A percentile compares a stretch with the other conserved stretches of the same genome.
phyloP scores from a whole-genome alignment of 2,329 filamentous ascomycete genomes.

The Zymoseptoria tritici region DNA sequence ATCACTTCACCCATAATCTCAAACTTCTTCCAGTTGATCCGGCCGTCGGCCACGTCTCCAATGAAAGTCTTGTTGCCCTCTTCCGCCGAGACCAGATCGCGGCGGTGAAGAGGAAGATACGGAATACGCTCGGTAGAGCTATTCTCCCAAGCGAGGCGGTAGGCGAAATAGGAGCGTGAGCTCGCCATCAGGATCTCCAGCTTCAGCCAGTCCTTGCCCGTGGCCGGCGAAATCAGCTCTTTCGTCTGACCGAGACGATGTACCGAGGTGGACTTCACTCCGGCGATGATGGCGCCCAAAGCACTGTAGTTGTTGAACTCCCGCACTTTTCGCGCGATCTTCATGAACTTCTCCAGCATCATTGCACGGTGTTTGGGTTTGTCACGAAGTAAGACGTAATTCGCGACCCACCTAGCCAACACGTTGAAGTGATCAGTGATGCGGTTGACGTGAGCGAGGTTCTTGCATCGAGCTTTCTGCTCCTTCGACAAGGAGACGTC shows the following conservation, averaged over 20 bases:
- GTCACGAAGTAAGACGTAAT: conserved; percentile 67
- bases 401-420: conserved; percentile 48
- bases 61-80: conserved; percentile 89
- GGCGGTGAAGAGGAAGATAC: conserved; percentile 80
- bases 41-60: conserved; percentile 42
- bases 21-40: conserved; percentile 98
- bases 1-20: conserved; percentile 91
- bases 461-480: conserved; percentile 54
- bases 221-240: conserved; percentile 61
- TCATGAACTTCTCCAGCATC: conserved; percentile 94
- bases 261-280: conserved; percentile 80
- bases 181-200: conserved; percentile 88
- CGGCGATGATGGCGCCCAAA: conserved; percentile 85
- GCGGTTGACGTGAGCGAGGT: conserved; percentile 79
- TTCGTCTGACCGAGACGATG: conserved; percentile 75
- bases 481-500: conserved; percentile 62
- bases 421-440: conserved; percentile 79
- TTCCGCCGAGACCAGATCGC: conserved; percentile 85
- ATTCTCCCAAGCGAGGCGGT: conserved; percentile 96
- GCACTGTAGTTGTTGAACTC: conserved; percentile 96
- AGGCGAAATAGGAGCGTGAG: conserved; percentile 86
- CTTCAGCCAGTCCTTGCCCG: conserved; percentile 78
- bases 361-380: conserved; percentile 91
- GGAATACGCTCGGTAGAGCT: conserved; percentile 84
- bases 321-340: conserved; percentile 72